Conservation (phyloP, 2,329 filamentous ascomycete genomes). For the Drechslerella dactyloides region DNA sequence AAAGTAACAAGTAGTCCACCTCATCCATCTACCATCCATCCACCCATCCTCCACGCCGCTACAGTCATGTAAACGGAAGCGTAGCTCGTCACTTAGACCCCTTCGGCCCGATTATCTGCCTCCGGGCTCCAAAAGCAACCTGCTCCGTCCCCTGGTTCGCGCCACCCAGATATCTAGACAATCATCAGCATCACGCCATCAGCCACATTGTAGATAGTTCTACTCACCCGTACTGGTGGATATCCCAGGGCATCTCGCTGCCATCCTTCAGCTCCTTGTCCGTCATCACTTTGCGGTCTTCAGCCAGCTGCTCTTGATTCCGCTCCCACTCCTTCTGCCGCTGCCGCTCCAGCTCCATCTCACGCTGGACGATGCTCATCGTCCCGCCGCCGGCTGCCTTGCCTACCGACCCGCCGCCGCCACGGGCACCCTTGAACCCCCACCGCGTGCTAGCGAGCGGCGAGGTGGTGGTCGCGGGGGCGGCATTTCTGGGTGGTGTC, state of each 20-base stretch:
- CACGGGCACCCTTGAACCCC: conserved; percentile 38
- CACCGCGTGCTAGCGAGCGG: conserved; percentile 39
- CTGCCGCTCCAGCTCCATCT: conserved; percentile 80
- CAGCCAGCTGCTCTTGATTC: conserved; percentile 63
- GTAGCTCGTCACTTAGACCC: conserved; percentile 14
- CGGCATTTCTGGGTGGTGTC: conserved; percentile 33
- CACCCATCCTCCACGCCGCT: not conserved
- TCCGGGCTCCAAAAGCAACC: conserved; percentile 52
- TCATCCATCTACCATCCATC: too few relatives aligned
- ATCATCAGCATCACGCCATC: not conserved
- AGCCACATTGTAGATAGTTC: not conserved
- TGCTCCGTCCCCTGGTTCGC: conserved; percentile 54
- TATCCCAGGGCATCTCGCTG: conserved; percentile 40
- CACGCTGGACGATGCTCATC: conserved; percentile 66
- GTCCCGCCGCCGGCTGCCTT: conserved; percentile 14
- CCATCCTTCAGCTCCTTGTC: conserved; percentile 60
- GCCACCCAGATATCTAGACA: conserved; percentile 52
- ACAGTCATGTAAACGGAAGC: not conserved
- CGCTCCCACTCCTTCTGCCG: conserved; percentile 82
- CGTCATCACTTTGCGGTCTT: conserved; percentile 46
- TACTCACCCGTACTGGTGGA: conserved; percentile 47
- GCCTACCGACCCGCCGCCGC: not conserved
- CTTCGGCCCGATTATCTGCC: conserved; percentile 54
- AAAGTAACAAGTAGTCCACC: not conserved
- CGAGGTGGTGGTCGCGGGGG: conserved; percentile 27